A percentile compares a stretch with the other conserved stretches of the same genome.
Evolutionary conservation across 164 flowering plant genomes (phyloP).

Genomic region (Stephania japonica): DNA sequence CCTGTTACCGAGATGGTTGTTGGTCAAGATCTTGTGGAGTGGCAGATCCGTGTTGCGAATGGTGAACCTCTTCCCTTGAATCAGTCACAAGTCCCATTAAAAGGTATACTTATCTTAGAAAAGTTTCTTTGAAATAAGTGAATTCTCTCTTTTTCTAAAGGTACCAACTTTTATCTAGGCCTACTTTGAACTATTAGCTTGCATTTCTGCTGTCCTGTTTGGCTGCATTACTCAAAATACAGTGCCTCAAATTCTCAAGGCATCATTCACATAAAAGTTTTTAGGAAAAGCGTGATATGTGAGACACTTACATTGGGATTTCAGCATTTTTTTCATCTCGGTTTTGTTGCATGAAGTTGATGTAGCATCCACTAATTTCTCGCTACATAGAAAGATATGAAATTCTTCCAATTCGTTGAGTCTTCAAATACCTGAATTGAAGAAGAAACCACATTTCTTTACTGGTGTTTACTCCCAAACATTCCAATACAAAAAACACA

Average conservation of each 20-base stretch:
- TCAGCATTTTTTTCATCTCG: background rate
- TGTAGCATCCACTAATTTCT: too few species aligned
- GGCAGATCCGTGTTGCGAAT: slow-evolving; percentile 98
- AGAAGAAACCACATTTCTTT: too few species aligned
- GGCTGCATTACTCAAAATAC: background rate
- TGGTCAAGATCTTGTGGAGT: slow-evolving; percentile 98
- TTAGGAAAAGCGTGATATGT: background rate
- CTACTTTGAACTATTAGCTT: background rate
- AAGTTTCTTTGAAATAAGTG: background rate
- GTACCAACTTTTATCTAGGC: background rate
- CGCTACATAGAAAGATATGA: too few species aligned
- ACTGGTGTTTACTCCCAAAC: too few species aligned
- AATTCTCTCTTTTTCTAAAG: background rate
- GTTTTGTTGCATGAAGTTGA: too few species aligned
- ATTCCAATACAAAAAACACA: too few species aligned
- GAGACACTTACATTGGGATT: background rate
- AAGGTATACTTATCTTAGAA: slow-evolving; percentile 35
- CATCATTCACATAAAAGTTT: too few species aligned
- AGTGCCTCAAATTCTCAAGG: background rate
- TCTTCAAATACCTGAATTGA: too few species aligned
- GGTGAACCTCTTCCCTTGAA: slow-evolving; percentile 84
- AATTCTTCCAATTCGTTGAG: too few species aligned
- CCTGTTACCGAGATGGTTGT: slow-evolving; percentile 99
- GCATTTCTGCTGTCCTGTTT: background rate
- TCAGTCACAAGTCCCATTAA: slow-evolving; percentile 78